Percentiles rank a stretch among this genome's conserved stretches.
phyloP scores from a whole-genome alignment of 2,329 filamentous ascomycete genomes.

The Colletotrichum sansevieriae region DNA sequence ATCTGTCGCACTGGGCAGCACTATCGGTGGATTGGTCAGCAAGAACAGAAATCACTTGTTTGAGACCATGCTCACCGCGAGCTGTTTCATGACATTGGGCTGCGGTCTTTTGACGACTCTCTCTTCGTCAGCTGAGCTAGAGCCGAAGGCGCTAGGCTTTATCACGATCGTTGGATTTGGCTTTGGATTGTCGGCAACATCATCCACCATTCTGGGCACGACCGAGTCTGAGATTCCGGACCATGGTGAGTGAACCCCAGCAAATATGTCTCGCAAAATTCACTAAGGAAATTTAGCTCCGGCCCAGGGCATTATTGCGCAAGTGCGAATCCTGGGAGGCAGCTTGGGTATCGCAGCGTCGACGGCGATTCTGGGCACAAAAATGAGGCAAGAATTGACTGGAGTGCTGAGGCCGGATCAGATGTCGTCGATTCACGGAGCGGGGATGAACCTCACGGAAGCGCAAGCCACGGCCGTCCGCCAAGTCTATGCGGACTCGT shows the following conservation, averaged over 20 bases:
- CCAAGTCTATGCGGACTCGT: slow-evolving; percentile 58
- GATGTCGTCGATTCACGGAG: slow-evolving; percentile 46
- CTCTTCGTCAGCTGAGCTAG: slow-evolving; percentile 48
- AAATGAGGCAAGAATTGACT: slow-evolving; percentile 48
- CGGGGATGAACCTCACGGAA: slow-evolving; percentile 44
- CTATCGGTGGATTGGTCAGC: slow-evolving; percentile 58
- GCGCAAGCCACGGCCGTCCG: slow-evolving; percentile 51
- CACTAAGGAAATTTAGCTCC: slow-evolving; percentile 53
- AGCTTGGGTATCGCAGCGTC: slow-evolving; percentile 68
- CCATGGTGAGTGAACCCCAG: slow-evolving; percentile 55
- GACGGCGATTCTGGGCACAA: slow-evolving; percentile 58
- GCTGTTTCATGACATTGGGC: slow-evolving; percentile 59
- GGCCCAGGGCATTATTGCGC: slow-evolving; percentile 66
- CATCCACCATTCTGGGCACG: slow-evolving; percentile 60
- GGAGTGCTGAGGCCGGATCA: slow-evolving; percentile 48
- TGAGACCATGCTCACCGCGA: slow-evolving; percentile 59
- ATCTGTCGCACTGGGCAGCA: slow-evolving; percentile 60
- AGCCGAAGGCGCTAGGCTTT: slow-evolving; percentile 63
- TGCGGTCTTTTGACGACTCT: slow-evolving; percentile 60
- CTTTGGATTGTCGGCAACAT: slow-evolving; percentile 62
- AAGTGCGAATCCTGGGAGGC: slow-evolving; percentile 65
- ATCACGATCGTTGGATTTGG: slow-evolving; percentile 65
- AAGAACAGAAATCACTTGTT: slow-evolving; percentile 55
- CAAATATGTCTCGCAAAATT: background rate
- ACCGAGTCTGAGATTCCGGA: slow-evolving; percentile 59